phyloP scores from a whole-genome alignment of 2,329 filamentous ascomycete genomes.

The Lachnellula occidentalis region DNA sequence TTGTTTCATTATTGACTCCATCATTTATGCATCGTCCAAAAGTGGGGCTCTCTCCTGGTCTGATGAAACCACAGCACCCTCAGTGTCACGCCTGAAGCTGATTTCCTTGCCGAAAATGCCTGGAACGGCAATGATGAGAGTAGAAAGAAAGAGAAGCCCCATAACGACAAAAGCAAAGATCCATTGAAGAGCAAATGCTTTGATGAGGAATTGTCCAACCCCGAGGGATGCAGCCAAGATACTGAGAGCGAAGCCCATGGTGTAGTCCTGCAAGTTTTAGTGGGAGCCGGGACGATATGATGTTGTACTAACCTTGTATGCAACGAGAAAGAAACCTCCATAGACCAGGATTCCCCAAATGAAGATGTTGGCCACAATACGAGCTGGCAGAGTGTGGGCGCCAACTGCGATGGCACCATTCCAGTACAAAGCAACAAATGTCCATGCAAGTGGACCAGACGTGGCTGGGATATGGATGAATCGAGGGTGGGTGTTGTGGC shows the following conservation, averaged over 20 bases:
- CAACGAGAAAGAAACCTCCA: slow-evolving; percentile 68
- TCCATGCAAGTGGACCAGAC: slow-evolving; percentile 78
- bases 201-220: slow-evolving; percentile 67
- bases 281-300: background rate
- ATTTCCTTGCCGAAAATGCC: slow-evolving; percentile 55
- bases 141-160: slow-evolving; percentile 64
- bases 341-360: slow-evolving; percentile 79
- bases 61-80: slow-evolving; percentile 40
- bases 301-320: slow-evolving; percentile 55
- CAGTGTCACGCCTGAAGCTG: slow-evolving; percentile 40
- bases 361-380: slow-evolving; percentile 79
- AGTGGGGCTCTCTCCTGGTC: slow-evolving; percentile 53
- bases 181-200: slow-evolving; percentile 79
- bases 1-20: background rate
- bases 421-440: slow-evolving; percentile 82
- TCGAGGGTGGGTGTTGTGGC: slow-evolving; percentile 63
- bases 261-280: slow-evolving; percentile 49
- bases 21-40: slow-evolving; percentile 40
- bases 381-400: slow-evolving; percentile 58
- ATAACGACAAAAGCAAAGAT: slow-evolving; percentile 88
- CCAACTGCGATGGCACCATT: slow-evolving; percentile 80
- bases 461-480: slow-evolving; percentile 73
- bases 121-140: slow-evolving; percentile 59
- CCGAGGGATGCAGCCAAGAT: slow-evolving; percentile 70
- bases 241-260: slow-evolving; percentile 74